Evolutionary conservation across 2,329 filamentous ascomycete genomes (phyloP), one percentile per base, ranked within the genome.

Genomic region (Penicillium sp.): DNA sequence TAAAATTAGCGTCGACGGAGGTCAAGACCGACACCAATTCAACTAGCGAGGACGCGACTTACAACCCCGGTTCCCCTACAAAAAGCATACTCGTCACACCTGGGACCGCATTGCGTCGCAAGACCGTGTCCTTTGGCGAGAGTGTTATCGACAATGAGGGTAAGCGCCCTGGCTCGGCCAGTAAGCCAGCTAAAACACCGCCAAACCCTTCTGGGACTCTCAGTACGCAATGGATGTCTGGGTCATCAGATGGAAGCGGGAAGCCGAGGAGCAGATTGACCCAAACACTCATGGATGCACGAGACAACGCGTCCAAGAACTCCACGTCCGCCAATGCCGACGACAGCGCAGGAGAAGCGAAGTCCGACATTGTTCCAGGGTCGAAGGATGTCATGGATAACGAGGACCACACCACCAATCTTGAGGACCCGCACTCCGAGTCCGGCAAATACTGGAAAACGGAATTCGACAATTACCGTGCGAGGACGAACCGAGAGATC

Each of bases 71-170:
- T 14, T 81, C 80, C 19, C 79, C 79, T 1, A 78, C 80, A 1
- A 83, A 83, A 59, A 81, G 81, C 54, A 84, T 85, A 43, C 74
- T 85, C n/a, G 73, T 82, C 62, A 85, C 82, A 0, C 82, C 82
- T 5, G 80, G 82, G 3, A 82, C 80, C 2, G 75, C 72, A 9
- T 74, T 73, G 27, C 73, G 78, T 44, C 74, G 80, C 42, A 84
- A 84, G 62, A 81, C 79, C 0, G 80, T 85, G 7, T 80, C 80
- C 0, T 84, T 83, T 60, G 79, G 79, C 6, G 75, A 78, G 14
- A 72, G 79, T 14, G 77, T 82, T 2, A 67, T 78, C 25, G 78
- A 82, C 55, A 81, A 81, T 54, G 79, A 81, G 55, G 65, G 64
- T 64, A 80, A 79, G 62, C 73, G 72, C 42, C 64, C 69, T 9